A percentile compares a stretch with the other conserved stretches of the same genome.
Evolutionary conservation across 2,329 filamentous ascomycete genomes (phyloP).

Genomic region (Coleophoma crateriformis): DNA sequence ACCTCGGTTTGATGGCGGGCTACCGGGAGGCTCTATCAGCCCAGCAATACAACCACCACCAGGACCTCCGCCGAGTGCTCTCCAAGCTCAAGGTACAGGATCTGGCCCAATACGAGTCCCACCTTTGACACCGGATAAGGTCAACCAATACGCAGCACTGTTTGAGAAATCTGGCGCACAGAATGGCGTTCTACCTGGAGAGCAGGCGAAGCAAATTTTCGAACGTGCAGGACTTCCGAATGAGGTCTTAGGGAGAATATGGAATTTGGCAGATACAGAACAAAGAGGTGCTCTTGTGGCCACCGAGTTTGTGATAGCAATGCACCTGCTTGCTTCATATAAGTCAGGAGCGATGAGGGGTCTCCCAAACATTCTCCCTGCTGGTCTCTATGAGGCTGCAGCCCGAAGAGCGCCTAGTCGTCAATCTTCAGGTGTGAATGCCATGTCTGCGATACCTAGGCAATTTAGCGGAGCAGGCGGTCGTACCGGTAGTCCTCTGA

Average conservation of each 20-base stretch:
- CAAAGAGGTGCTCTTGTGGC: conserved; percentile 80
- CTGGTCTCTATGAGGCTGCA: conserved; percentile 85
- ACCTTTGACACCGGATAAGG: conserved; percentile 81
- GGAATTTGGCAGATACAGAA: conserved; percentile 91
- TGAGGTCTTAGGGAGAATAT: conserved; percentile 88
- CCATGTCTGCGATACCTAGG: conserved; percentile 67
- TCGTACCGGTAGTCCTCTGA: conserved; percentile 54
- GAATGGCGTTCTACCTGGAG: conserved; percentile 73
- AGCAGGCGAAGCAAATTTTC: conserved; percentile 89
- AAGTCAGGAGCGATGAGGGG: conserved; percentile 77
- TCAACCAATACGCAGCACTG: conserved; percentile 78
- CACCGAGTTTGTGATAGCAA: conserved; percentile 95
- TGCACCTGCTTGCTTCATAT: conserved; percentile 92
- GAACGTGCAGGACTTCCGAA: conserved; percentile 88
- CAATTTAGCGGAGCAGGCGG: conserved; percentile 68
- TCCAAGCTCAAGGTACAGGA: conserved; percentile 54
- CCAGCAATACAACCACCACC: conserved; percentile 45
- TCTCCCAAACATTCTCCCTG: conserved; percentile 75
- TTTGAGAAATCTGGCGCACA: conserved; percentile 85
- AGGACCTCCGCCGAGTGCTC: conserved; percentile 31
- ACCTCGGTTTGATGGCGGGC: conserved; percentile 82
- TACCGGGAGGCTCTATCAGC: conserved; percentile 24
- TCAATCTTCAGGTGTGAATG: conserved; percentile 29
- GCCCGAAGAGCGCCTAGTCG: conserved; percentile 55
- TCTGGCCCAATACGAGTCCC: conserved; percentile 77